phyloP scores from a whole-genome alignment of 495 filamentous ascomycete species.

The Podospora comata region DNA sequence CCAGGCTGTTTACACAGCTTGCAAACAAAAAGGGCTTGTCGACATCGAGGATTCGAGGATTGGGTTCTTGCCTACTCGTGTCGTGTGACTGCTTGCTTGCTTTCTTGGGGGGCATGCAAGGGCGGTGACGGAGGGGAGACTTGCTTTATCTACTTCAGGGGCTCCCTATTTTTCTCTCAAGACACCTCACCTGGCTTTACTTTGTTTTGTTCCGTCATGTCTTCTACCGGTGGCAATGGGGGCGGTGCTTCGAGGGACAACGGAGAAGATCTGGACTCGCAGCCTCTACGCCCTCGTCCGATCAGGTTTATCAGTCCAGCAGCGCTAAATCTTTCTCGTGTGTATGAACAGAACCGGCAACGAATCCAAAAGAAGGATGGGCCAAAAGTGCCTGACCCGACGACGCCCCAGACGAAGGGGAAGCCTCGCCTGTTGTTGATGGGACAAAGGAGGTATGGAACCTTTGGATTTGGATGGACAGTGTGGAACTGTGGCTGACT shows the following conservation, averaged over 20 bases:
- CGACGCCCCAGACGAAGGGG: constrained; percentile 45
- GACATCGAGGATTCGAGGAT: constrained; percentile 3
- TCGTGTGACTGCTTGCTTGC: not conserved
- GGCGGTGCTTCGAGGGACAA: constrained; percentile 22
- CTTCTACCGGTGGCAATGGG: constrained; percentile 17
- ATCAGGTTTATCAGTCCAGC: constrained; percentile 44
- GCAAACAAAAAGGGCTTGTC: constrained; percentile 17
- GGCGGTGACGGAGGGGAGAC: constrained; percentile 6
- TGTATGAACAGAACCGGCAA: constrained; percentile 54
- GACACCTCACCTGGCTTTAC: not conserved
- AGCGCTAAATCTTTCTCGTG: constrained; percentile 53
- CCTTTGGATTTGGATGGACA: constrained; percentile 1
- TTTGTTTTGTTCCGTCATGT: constrained; percentile 23
- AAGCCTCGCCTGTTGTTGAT: constrained; percentile 90
- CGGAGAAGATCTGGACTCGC: not conserved
- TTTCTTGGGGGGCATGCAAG: constrained; percentile 3
- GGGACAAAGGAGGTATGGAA: constrained; percentile 82
- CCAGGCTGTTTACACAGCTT: constrained; percentile 2
- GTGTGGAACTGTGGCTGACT: constrained; percentile 21
- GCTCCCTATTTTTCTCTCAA: not conserved
- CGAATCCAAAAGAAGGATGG: constrained; percentile 43
- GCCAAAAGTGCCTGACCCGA: constrained; percentile 39
- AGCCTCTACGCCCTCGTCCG: constrained; percentile 23
- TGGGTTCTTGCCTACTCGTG: not conserved
- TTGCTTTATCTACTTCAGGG: constrained; percentile 3